Evolutionary conservation across 225 moss, liverwort and hornwort species (phyloP).

Genomic region (Asterella californica): DNA sequence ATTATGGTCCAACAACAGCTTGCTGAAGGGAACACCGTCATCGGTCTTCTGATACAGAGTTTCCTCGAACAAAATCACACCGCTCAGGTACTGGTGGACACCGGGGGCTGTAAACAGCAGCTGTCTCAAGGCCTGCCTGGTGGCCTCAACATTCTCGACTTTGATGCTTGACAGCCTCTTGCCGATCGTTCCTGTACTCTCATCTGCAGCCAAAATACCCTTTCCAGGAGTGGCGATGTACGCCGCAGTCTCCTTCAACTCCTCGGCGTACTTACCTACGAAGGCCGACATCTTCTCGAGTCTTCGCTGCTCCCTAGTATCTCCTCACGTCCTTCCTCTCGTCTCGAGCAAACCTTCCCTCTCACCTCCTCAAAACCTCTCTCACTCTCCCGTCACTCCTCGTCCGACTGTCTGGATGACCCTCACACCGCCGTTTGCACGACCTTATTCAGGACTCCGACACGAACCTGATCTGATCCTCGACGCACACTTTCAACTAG

Average conservation of each 20-base stretch:
- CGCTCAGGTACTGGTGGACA: constrained; percentile 31
- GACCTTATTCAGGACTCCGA: not conserved
- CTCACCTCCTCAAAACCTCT: not conserved
- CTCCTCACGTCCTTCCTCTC: not conserved
- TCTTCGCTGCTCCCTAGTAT: not conserved
- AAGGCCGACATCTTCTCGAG: constrained; percentile 43
- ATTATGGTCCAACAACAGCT: constrained; percentile 33
- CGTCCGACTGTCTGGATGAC: not conserved
- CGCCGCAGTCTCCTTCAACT: constrained; percentile 38
- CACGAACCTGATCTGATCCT: constrained; percentile 18
- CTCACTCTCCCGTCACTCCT: not conserved
- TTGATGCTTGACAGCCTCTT: constrained; percentile 51
- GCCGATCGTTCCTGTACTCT: constrained; percentile 53
- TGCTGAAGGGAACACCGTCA: constrained; percentile 39
- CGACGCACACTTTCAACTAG: constrained; percentile 20
- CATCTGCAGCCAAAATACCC: constrained; percentile 50
- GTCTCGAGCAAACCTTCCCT: constrained; percentile 1
- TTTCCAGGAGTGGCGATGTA: constrained; percentile 26
- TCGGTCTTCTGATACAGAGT: constrained; percentile 45
- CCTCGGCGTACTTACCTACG: constrained; percentile 47
- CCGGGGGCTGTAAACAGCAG: constrained; percentile 47
- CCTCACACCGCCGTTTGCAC: not conserved
- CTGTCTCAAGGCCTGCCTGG: constrained; percentile 45
- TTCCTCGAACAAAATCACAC: constrained; percentile 49
- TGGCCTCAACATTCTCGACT: constrained; percentile 50